Conservation (phyloP, 116 monocot species). For the Papilionanthe hybrid region DNA sequence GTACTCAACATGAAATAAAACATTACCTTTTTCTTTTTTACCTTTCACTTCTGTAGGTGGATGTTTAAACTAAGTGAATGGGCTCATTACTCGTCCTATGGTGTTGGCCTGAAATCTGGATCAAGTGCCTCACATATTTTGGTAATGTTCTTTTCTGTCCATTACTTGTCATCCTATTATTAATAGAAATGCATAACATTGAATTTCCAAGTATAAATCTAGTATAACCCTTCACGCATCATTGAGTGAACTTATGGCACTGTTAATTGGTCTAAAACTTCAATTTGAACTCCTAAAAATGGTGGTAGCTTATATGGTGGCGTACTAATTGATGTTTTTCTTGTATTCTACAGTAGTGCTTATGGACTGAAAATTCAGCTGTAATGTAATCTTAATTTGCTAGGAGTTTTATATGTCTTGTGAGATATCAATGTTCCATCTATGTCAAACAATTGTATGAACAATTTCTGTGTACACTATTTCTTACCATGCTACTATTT, state of each 20-base stretch:
- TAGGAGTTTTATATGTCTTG: background rate
- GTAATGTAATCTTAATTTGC: background rate
- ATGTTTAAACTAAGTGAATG: conserved; percentile 98
- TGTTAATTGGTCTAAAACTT: background rate
- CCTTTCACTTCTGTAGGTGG: conserved; percentile 48
- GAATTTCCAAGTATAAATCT: background rate
- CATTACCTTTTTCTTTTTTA: background rate
- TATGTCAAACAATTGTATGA: background rate
- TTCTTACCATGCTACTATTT: too few species aligned
- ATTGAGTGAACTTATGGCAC: background rate
- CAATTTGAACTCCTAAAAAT: background rate
- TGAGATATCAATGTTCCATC: background rate
- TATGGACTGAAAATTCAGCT: background rate
- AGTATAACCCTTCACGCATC: background rate
- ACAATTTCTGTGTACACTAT: background rate
- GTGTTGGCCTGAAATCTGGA: conserved; percentile 72
- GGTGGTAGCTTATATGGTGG: background rate
- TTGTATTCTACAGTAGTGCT: background rate
- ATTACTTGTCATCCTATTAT: background rate
- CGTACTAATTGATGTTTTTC: background rate
- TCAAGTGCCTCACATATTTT: conserved; percentile 91
- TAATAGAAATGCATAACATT: background rate
- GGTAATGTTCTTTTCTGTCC: conserved; percentile 36
- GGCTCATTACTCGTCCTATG: conserved; percentile 80
- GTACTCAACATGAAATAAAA: background rate